Conservation (phyloP, 108 stramenopile species). For the Pelagomonas calceolata region DNA sequence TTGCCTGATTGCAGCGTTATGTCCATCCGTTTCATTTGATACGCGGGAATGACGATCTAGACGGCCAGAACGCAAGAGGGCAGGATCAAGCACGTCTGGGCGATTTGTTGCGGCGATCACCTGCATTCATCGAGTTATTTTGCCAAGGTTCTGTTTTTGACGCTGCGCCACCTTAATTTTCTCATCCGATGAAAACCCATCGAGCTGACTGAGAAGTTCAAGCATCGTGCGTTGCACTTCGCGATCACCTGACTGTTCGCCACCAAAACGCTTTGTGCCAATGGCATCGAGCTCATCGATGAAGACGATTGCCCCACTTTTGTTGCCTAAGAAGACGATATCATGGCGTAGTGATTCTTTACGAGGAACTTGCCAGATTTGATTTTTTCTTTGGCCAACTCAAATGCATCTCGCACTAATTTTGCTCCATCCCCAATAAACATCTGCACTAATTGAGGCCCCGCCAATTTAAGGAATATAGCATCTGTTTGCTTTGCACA, state of each 20-base stretch:
- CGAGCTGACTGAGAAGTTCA: slow-evolving; percentile 93
- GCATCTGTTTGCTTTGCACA: slow-evolving; percentile 99
- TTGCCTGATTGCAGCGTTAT: slow-evolving; percentile 50
- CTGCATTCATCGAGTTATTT: slow-evolving; percentile 11
- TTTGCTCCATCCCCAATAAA: slow-evolving; percentile 99
- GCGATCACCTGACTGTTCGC: slow-evolving; percentile 92
- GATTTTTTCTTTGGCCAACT: slow-evolving; percentile 87
- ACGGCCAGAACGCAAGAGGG: slow-evolving; percentile 85
- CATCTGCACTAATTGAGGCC: slow-evolving; percentile 98
- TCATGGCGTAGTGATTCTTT: no score
- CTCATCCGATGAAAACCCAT: slow-evolving; percentile 89
- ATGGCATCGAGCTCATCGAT: slow-evolving; percentile 99
- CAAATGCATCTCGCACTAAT: slow-evolving; percentile 96
- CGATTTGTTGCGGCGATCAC: slow-evolving; percentile 92
- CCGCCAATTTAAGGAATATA: slow-evolving; percentile 95
- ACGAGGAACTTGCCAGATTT: slow-evolving; percentile 34
- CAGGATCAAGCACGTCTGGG: slow-evolving; percentile 96
- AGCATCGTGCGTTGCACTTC: slow-evolving; percentile 99
- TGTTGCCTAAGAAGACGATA: background rate
- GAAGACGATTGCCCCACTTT: slow-evolving; percentile 73
- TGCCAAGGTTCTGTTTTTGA: background rate
- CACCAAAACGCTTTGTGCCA: slow-evolving; percentile 95
- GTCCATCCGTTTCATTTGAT: no score
- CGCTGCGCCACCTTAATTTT: slow-evolving; percentile 81
- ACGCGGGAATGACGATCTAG: slow-evolving; percentile 48